These are phyloP conservation scores for Kodamaea plutei DNA, from an alignment of 1,139 yeast genomes.

Conservation along the genomic window DNA sequence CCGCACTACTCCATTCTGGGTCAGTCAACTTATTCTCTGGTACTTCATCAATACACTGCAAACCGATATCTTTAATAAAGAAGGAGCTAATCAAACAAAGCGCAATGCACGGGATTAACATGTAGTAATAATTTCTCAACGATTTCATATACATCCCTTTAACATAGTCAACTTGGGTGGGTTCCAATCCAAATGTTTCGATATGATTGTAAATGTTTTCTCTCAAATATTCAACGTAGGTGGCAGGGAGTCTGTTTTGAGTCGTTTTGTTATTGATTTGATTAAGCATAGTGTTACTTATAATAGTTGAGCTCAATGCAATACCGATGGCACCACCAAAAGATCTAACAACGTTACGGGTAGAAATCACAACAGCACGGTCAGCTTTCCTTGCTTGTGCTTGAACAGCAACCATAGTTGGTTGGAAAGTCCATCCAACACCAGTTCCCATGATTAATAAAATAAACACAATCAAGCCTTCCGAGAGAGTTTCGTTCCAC, in stretches of 20 bases:
- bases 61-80: slow-evolving; percentile 39
- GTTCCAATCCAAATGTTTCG: slow-evolving; percentile 1
- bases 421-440: slow-evolving; percentile 51
- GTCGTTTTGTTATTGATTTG: slow-evolving; percentile 15
- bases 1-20: slow-evolving; percentile 10
- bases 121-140: slow-evolving; percentile 35
- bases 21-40: slow-evolving; percentile 11
- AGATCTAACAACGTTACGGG: slow-evolving; percentile 49
- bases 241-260: slow-evolving; percentile 8
- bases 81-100: slow-evolving; percentile 33
- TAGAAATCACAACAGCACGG: slow-evolving; percentile 53
- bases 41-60: slow-evolving; percentile 37
- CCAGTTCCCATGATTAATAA: slow-evolving; percentile 46
- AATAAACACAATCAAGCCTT: slow-evolving; percentile 32
- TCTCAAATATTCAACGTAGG: slow-evolving; percentile 19
- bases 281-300: slow-evolving; percentile 34
- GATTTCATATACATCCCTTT: slow-evolving; percentile 33
- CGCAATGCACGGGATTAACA: slow-evolving; percentile 41
- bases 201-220: slow-evolving; percentile 26
- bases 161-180: slow-evolving; percentile 23
- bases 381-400: slow-evolving; percentile 49
- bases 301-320: slow-evolving; percentile 40
- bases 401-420: slow-evolving; percentile 53
- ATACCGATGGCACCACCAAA: slow-evolving; percentile 55
- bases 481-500: slow-evolving; percentile 27